Evolutionary conservation across 1,139 yeast genomes (phyloP), one percentile per base, ranked within the genome.

Genomic region (Taphrina sp.): DNA sequence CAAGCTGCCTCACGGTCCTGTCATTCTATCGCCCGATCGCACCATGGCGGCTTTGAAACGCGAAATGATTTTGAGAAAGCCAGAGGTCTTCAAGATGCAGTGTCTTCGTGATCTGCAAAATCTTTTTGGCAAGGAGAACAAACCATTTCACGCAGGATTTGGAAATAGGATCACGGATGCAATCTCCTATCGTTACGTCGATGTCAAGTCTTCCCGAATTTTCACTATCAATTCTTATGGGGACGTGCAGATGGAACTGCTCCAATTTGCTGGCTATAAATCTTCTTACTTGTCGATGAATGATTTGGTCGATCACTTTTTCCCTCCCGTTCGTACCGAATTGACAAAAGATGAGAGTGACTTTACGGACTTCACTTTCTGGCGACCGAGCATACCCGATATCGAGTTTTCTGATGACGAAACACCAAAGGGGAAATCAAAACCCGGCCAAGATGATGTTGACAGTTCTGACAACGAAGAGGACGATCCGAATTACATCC

Each of bases 111-210:
- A 94, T 72, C 83, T 94, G 59, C 80, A 81, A 64, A 78, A 83
- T 57, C 73, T 94, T 29, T 80, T 68, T 61, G 71, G 67, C 10
- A 68, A 67, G 37, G 65, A 64, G 3, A 64, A 66, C 36, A 84
- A 90, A 0, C 96, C 97, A 2, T 94, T 94, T 65, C 90, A 87
- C 69, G 98, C 98, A 3, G 99, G 98, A 0, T 94, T 94, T 69
- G 99, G 99, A 20, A 94, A 94, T 67, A 76, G 95, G 63, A 92
- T 94, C 59, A 94, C 99, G 0, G 99, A 94, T 72, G 98, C 98
- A 3, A 77, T 94, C 57, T 87, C 96, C 58, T 94, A 94, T 69
- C 76, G 98, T 64, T 85, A 92, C 10, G 98, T 92, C 3, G 89
- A 94, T 10, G 87, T 94, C 5, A 98, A 98, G 1, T 83, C 95